Evolutionary conservation across 306 rosid genomes (phyloP).

Genomic region (Citrullus amarus): DNA sequence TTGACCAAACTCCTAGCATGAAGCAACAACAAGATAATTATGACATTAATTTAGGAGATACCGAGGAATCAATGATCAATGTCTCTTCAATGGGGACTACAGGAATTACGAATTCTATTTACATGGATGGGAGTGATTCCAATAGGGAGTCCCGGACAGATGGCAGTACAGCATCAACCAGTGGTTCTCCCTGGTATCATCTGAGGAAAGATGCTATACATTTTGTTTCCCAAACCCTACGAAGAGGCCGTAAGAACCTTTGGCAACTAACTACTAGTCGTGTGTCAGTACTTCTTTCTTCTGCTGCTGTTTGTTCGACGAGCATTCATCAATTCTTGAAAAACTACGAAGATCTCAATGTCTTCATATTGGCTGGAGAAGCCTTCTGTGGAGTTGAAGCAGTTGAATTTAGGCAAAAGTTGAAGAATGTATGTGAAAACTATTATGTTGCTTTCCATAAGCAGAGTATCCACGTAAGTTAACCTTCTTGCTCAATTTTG

Average conservation of each 20-base stretch:
- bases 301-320: conserved; percentile 66
- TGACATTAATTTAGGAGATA: conserved; percentile 22
- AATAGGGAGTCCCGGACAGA: conserved; percentile 40
- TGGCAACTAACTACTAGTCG: conserved; percentile 97
- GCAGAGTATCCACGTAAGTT: conserved; percentile 83
- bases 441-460: conserved; percentile 86
- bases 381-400: conserved; percentile 96
- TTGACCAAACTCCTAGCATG: conserved; percentile 25
- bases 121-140: conserved; percentile 20
- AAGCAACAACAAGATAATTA: conserved; percentile 24
- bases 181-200: conserved; percentile 92
- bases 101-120: conserved; percentile 15
- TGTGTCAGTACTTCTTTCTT: conserved; percentile 84
- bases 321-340: conserved; percentile 96
- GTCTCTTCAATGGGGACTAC: conserved; percentile 34
- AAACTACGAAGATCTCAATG: conserved; percentile 81
- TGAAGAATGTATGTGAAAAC: conserved; percentile 87
- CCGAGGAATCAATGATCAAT: conserved; percentile 27
- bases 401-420: conserved; percentile 89
- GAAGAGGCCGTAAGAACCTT: conserved; percentile 81
- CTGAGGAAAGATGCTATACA: conserved; percentile 77
- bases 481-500: conserved; percentile 16
- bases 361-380: conserved; percentile 92
- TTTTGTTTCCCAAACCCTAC: conserved; percentile 84
- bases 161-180: conserved; percentile 44